Percentiles rank a stretch among this genome's conserved stretches.
Conservation (phyloP, 1,284 basidiomycete genomes). For the Xerocomus cyaneibrunnescens region DNA sequence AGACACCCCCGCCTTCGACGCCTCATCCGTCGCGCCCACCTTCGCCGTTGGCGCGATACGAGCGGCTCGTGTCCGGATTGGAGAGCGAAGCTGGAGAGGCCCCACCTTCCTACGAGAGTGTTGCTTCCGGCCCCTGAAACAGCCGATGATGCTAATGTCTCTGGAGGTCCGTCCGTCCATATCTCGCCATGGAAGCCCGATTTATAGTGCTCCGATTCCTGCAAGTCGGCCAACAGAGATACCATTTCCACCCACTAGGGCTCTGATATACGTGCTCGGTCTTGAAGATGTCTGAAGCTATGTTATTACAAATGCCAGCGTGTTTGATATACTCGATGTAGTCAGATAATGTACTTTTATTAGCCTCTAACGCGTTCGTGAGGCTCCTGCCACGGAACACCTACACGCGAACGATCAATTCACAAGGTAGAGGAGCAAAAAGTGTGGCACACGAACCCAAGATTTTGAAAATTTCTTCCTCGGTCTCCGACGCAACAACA, state of each 20-base stretch:
- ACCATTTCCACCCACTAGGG: background rate
- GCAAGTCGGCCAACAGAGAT: background rate
- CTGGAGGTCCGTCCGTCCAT: background rate
- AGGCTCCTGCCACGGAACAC: slow-evolving; percentile 77
- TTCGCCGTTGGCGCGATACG: slow-evolving; percentile 45
- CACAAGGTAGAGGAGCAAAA: background rate
- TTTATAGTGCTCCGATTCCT: background rate
- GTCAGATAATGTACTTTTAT: background rate
- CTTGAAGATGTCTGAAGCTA: background rate
- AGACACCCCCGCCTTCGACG: slow-evolving; percentile 4
- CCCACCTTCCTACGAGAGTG: slow-evolving; percentile 59
- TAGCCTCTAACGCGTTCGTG: slow-evolving; percentile 58
- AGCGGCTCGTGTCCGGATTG: slow-evolving; percentile 62
- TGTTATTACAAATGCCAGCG: background rate
- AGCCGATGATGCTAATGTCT: background rate
- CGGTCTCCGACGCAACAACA: slow-evolving; percentile 79
- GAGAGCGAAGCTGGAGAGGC: slow-evolving; percentile 64
- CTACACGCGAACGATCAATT: slow-evolving; percentile 9
- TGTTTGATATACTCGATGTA: background rate
- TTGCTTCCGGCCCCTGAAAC: slow-evolving; percentile 8
- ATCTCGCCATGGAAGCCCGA: background rate
- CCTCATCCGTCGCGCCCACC: slow-evolving; percentile 22
- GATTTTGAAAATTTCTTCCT: slow-evolving; percentile 80
- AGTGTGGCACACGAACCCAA: slow-evolving; percentile 49
- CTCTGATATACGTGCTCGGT: background rate